phyloP scores from a whole-genome alignment of 441 rosid genomes.

The Macaranga tanarius region DNA sequence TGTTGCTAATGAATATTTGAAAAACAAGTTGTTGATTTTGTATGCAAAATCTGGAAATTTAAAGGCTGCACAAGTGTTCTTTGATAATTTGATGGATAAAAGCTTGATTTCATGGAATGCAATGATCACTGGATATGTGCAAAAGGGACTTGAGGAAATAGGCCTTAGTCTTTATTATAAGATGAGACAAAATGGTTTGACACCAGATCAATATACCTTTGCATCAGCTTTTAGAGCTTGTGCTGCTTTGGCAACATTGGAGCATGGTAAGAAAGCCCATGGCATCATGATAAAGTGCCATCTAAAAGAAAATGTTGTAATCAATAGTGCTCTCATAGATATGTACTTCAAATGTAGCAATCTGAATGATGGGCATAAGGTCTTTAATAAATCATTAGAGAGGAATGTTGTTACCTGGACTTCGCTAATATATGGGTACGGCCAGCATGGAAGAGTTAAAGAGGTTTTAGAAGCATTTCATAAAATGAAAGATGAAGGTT shows the following conservation, averaged over 20 bases:
- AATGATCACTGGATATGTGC: slow-evolving; percentile 51
- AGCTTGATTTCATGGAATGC: slow-evolving; percentile 55
- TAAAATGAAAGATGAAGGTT: slow-evolving; percentile 62
- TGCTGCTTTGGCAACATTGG: slow-evolving; percentile 58
- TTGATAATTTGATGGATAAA: slow-evolving; percentile 31
- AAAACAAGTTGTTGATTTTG: slow-evolving; percentile 57
- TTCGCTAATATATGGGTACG: slow-evolving; percentile 74
- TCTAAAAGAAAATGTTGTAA: slow-evolving; percentile 53
- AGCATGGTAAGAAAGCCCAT: slow-evolving; percentile 65
- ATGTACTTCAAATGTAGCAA: slow-evolving; percentile 85
- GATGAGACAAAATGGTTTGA: slow-evolving; percentile 39
- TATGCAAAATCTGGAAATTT: slow-evolving; percentile 56
- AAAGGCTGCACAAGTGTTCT: slow-evolving; percentile 40
- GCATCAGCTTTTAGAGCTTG: slow-evolving; percentile 73
- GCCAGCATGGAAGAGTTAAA: slow-evolving; percentile 60
- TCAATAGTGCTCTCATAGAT: slow-evolving; percentile 68
- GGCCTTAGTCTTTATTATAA: slow-evolving; percentile 35
- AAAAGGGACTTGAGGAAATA: slow-evolving; percentile 35
- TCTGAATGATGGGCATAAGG: slow-evolving; percentile 52
- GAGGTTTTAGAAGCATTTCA: slow-evolving; percentile 67
- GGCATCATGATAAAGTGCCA: slow-evolving; percentile 56
- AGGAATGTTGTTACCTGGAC: slow-evolving; percentile 77
- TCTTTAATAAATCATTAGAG: slow-evolving; percentile 40
- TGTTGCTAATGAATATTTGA: slow-evolving; percentile 43
- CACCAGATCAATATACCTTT: slow-evolving; percentile 75